Conservation (phyloP, 202 grass and related monocot species). For the Schoenoplectus tabernaemontani region DNA sequence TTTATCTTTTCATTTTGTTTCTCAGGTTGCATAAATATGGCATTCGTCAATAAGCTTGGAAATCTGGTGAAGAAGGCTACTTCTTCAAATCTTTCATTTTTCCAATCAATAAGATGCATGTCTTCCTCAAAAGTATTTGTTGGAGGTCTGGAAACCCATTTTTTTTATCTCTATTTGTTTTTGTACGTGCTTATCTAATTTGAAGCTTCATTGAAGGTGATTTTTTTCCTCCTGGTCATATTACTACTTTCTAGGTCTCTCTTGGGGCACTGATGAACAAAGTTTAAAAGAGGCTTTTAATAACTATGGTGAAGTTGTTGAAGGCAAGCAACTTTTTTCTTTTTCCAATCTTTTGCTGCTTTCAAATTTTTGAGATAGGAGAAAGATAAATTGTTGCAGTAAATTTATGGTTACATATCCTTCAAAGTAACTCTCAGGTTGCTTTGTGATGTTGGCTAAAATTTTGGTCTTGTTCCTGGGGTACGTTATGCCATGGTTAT, state of each 20-base stretch:
- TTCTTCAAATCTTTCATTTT: conserved; percentile 39
- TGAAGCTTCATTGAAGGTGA: background rate
- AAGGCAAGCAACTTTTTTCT: conserved; percentile 37
- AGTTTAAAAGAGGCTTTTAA: conserved; percentile 55
- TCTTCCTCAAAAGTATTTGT: conserved; percentile 70
- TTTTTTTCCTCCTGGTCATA: background rate
- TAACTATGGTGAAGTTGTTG: conserved; percentile 57
- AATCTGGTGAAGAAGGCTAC: conserved; percentile 46
- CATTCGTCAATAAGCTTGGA: conserved; percentile 56
- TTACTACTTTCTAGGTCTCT: conserved; percentile 35
- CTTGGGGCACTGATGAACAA: conserved; percentile 64
- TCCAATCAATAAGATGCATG: conserved; percentile 67
- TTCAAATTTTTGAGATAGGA: background rate
- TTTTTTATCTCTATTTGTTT: background rate
- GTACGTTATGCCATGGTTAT: background rate
- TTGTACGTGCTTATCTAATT: background rate
- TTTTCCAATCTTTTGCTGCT: background rate
- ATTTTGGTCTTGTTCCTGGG: background rate
- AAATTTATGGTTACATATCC: background rate
- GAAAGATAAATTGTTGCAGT: background rate
- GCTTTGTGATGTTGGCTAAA: background rate
- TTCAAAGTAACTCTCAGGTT: background rate
- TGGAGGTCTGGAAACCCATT: conserved; percentile 41
- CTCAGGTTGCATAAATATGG: conserved; percentile 36
- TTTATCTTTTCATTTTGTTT: background rate